Conservation (phyloP, 208 protist genomes). For the Tritrichomonas musculus region DNA sequence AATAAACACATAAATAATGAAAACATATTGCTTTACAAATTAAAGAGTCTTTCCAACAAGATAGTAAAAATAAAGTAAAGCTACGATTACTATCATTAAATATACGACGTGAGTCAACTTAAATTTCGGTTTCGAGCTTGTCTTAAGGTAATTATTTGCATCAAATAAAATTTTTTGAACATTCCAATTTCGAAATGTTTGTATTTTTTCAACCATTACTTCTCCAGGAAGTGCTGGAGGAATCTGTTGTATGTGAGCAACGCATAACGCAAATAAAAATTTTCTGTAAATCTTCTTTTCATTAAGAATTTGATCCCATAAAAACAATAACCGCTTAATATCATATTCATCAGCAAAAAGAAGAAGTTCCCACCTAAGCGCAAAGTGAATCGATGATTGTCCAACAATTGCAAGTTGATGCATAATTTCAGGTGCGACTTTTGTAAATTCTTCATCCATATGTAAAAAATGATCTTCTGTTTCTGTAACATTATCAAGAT, state of each 20-base stretch:
- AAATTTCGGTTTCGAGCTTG: no score
- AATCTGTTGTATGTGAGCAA: neutral
- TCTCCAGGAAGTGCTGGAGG: neutral
- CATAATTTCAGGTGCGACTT: neutral
- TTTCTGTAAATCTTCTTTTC: neutral
- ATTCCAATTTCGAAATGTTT: neutral
- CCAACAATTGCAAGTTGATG: neutral
- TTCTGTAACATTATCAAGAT: neutral
- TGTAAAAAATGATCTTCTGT: neutral
- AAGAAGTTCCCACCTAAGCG: neutral
- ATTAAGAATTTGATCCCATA: neutral
- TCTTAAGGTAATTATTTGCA: neutral
- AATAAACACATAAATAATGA: no score
- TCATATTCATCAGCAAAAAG: slow-evolving; percentile 8
- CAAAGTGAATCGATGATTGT: neutral
- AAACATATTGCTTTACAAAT: no score
- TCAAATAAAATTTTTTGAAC: neutral
- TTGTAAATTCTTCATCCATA: neutral
- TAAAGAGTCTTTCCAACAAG: neutral
- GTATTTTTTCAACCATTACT: neutral
- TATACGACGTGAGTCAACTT: neutral
- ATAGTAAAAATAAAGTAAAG: neutral
- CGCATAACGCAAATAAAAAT: neutral
- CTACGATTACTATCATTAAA: neutral
- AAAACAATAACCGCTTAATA: neutral